Evolutionary conservation across 2,329 filamentous ascomycete genomes (phyloP).

Genomic region (Alternaria triticimaculans): DNA sequence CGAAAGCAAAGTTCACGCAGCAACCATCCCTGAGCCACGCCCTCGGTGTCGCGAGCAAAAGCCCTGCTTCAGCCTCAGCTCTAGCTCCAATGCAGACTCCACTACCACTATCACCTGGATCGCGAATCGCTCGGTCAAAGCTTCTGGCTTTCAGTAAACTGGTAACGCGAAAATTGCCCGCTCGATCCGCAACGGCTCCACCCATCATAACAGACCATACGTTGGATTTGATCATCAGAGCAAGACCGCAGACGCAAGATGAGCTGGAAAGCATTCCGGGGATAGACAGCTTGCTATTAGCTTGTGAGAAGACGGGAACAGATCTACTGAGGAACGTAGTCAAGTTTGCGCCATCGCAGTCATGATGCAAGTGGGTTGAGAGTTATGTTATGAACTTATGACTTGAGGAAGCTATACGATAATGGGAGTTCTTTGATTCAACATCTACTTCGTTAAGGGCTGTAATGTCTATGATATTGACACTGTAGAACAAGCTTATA

Average conservation of each 20-base stretch:
- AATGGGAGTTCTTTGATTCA: background rate
- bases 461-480: background rate
- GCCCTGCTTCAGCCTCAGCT: background rate
- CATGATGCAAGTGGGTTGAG: background rate
- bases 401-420: background rate
- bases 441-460: background rate
- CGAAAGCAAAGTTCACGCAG: background rate
- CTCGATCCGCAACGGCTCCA: background rate
- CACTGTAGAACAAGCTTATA: background rate
- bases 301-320: conserved; percentile 25
- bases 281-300: conserved; percentile 26
- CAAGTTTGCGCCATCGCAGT: conserved; percentile 25
- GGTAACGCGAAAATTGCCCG: conserved; percentile 23
- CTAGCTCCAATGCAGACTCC: background rate
- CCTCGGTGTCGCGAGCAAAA: background rate
- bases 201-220: conserved; percentile 30
- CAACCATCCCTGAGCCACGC: conserved; percentile 1
- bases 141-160: conserved; percentile 39
- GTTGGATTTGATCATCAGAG: conserved; percentile 27
- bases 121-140: conserved; percentile 27
- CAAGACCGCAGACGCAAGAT: conserved; percentile 27
- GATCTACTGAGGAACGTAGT: conserved; percentile 36
- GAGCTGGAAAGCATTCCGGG: conserved; percentile 36
- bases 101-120: background rate
- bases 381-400: background rate